phyloP scores from a whole-genome alignment of 352 stramenopile species.

The Blastocystis hominis region DNA sequence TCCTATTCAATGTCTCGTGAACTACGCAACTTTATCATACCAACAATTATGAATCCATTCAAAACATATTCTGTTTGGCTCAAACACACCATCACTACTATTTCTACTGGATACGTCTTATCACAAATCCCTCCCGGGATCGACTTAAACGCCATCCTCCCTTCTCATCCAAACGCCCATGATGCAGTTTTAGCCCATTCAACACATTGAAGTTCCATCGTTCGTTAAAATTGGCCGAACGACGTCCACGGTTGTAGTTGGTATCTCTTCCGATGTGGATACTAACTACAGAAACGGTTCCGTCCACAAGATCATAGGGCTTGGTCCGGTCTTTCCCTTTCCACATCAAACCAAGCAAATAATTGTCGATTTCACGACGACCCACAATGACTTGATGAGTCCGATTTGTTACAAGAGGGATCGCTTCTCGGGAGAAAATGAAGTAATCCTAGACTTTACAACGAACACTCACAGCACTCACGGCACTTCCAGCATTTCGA shows the following conservation, averaged over 20 bases:
- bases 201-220: neutral
- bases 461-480: neutral
- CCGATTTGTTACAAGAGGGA: neutral
- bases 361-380: neutral
- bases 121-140: too few species aligned
- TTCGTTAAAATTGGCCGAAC: neutral
- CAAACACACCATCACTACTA: too few species aligned
- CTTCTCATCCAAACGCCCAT: neutral
- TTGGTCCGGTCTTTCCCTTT: neutral
- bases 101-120: too few species aligned
- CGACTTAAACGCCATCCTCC: neutral
- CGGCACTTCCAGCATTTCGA: neutral
- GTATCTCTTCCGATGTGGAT: neutral
- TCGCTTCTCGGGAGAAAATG: neutral
- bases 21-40: neutral
- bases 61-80: neutral
- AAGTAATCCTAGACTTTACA: slow-evolving; percentile 16
- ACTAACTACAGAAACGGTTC: neutral
- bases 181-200: neutral
- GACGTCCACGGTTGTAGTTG: neutral
- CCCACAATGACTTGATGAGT: neutral
- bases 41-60: neutral
- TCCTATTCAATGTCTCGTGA: neutral
- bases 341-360: neutral
- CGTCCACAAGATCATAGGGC: neutral